phyloP scores from a whole-genome alignment of 768 basidiomycete genomes.

The Butyriboletus loyo region DNA sequence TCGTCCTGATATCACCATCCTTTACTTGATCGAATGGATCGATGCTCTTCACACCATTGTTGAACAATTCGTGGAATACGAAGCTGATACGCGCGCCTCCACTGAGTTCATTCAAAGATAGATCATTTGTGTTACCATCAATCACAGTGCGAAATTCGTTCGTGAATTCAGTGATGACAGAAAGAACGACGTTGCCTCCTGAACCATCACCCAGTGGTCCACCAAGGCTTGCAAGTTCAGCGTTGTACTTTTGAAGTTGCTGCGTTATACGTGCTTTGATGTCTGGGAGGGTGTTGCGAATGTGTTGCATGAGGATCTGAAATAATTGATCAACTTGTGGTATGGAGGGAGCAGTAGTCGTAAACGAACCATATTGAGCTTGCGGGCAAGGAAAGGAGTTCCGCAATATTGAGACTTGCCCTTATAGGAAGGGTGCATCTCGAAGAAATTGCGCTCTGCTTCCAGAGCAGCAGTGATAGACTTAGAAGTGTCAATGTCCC shows the following conservation, averaged over 20 bases:
- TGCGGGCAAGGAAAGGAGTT: conserved; percentile 92
- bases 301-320: conserved; percentile 99
- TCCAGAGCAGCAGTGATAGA: conserved; percentile 84
- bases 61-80: conserved; percentile 98
- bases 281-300: conserved; percentile 95
- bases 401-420: conserved; percentile 95
- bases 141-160: conserved; percentile 95
- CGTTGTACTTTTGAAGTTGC: conserved; percentile 84
- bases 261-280: conserved; percentile 95
- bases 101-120: conserved; percentile 93
- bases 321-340: neutral
- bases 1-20: conserved; percentile 94
- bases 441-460: conserved; percentile 89
- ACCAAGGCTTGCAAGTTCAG: conserved; percentile 81
- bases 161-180: conserved; percentile 98
- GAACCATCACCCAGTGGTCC: conserved; percentile 82
- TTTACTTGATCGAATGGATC: conserved; percentile 99
- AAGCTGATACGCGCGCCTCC: conserved; percentile 98
- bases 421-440: conserved; percentile 90
- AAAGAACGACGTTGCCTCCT: conserved; percentile 88
- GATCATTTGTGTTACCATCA: conserved; percentile 95
- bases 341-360: neutral
- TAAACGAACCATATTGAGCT: conserved; percentile 81
- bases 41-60: conserved; percentile 91
- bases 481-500: conserved; percentile 91